These are phyloP conservation scores for Lanmaoa pseudosensibilis DNA, from an alignment of 768 basidiomycete species.

Conservation along the genomic window DNA sequence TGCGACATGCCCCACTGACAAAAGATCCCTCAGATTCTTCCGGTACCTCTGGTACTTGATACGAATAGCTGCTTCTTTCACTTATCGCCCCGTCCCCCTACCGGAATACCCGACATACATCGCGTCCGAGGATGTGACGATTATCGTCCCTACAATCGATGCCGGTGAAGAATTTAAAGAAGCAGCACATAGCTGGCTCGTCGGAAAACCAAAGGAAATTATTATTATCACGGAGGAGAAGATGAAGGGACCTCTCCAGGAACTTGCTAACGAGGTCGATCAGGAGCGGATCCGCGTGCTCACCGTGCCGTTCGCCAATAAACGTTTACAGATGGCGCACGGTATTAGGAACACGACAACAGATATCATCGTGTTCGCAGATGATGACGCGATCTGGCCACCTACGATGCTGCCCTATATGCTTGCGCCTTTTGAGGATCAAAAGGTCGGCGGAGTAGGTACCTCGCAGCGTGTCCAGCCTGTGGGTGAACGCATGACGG, in stretches of 20 bases:
- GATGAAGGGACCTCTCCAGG: slow-evolving; percentile 86
- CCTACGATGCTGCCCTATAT: slow-evolving; percentile 86
- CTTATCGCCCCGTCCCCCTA: slow-evolving; percentile 86
- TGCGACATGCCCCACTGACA: slow-evolving; percentile 2
- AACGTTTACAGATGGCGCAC: slow-evolving; percentile 90
- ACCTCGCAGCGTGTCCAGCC: slow-evolving; percentile 88
- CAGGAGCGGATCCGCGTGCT: slow-evolving; percentile 81
- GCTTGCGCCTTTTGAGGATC: slow-evolving; percentile 92
- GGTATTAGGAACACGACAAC: slow-evolving; percentile 89
- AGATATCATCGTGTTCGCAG: slow-evolving; percentile 92
- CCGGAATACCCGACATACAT: slow-evolving; percentile 90
- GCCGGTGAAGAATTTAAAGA: slow-evolving; percentile 95
- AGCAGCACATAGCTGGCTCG: slow-evolving; percentile 89
- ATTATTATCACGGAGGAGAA: slow-evolving; percentile 81
- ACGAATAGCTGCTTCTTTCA: slow-evolving; percentile 72
- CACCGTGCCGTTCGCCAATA: slow-evolving; percentile 92
- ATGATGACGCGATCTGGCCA: slow-evolving; percentile 96
- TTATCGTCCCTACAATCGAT: slow-evolving; percentile 95
- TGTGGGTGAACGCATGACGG: slow-evolving; percentile 75
- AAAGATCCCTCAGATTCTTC: slow-evolving; percentile 62
- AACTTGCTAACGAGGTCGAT: slow-evolving; percentile 85
- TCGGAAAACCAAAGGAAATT: slow-evolving; percentile 85
- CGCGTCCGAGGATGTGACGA: slow-evolving; percentile 91
- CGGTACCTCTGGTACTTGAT: slow-evolving; percentile 93
- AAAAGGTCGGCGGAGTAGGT: slow-evolving; percentile 89